These are phyloP conservation scores for Candida germanica DNA, from an alignment of 805 yeast genomes.

Conservation along the genomic window DNA sequence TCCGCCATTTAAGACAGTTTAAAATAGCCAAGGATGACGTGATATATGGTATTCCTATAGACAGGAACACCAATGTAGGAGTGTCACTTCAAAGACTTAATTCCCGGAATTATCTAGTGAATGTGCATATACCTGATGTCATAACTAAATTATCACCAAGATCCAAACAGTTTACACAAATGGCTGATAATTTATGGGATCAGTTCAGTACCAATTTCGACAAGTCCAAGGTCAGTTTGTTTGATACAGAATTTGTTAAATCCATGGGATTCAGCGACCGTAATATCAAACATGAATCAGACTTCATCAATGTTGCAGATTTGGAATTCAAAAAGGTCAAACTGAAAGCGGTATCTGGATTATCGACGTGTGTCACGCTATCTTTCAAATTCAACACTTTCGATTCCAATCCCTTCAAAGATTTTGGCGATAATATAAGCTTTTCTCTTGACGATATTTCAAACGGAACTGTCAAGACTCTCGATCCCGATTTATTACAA, in stretches of 20 bases:
- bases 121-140: conserved; percentile 43
- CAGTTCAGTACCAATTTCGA: conserved; percentile 3
- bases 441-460: conserved; percentile 29
- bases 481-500: conserved; percentile 23
- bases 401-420: conserved; percentile 31
- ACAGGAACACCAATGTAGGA: conserved; percentile 17
- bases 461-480: conserved; percentile 19
- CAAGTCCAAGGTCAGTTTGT: conserved; percentile 12
- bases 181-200: conserved; percentile 1
- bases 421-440: conserved; percentile 19
- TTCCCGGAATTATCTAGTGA: conserved; percentile 31
- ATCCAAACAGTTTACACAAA: conserved; percentile 16
- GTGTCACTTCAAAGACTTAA: conserved; percentile 37
- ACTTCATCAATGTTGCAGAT: conserved; percentile 6
- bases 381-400: conserved; percentile 33
- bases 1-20: conserved; percentile 28
- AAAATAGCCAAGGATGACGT: conserved; percentile 25
- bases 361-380: conserved; percentile 30
- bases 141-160: conserved; percentile 33
- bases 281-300: conserved; percentile 15
- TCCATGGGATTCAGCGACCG: conserved; percentile 7
- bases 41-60: conserved; percentile 28
- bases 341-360: conserved; percentile 2
- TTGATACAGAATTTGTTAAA: too few species aligned
- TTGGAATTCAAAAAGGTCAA: not conserved